phyloP scores from a whole-genome alignment of 768 basidiomycete genomes.

The Macrolepiota dolichaula region DNA sequence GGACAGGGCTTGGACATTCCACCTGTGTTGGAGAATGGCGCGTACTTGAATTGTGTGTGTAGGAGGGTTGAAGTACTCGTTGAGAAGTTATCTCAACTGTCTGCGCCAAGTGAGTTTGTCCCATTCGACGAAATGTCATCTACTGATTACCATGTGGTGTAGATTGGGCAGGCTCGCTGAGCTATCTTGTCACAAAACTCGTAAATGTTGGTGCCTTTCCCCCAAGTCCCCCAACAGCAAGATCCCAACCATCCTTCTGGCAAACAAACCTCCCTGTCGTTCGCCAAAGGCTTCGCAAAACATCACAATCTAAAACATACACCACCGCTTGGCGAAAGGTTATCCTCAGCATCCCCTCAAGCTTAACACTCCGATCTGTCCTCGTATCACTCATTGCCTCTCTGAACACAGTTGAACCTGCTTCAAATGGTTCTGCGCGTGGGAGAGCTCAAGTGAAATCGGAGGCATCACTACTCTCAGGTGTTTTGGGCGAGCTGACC shows the following conservation, averaged over 20 bases:
- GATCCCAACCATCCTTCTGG: conserved; percentile 76
- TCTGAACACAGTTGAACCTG: conserved; percentile 29
- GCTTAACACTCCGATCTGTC: conserved; percentile 51
- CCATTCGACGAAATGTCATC: neutral
- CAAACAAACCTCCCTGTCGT: conserved; percentile 45
- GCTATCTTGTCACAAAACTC: conserved; percentile 61
- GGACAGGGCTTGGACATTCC: conserved; percentile 31
- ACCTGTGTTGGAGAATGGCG: conserved; percentile 45
- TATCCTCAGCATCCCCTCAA: conserved; percentile 46
- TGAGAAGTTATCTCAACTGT: conserved; percentile 33
- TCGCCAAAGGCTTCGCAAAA: conserved; percentile 31
- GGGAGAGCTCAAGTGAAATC: conserved; percentile 44
- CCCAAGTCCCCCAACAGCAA: conserved; percentile 39
- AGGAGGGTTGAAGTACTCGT: conserved; percentile 52
- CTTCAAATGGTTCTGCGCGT: conserved; percentile 23
- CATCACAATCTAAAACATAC: conserved; percentile 31
- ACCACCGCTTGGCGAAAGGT: conserved; percentile 46
- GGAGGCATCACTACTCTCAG: conserved; percentile 51
- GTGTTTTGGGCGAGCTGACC: conserved; percentile 49
- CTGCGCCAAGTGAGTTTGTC: conserved; percentile 37
- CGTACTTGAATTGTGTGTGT: conserved; percentile 54
- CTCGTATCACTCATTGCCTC: conserved; percentile 57
- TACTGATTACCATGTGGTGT: conserved; percentile 3
- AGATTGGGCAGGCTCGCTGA: conserved; percentile 41
- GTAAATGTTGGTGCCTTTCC: conserved; percentile 69